Conservation (phyloP, 2,329 filamentous ascomycete species). For the Macrophomina tecta region DNA sequence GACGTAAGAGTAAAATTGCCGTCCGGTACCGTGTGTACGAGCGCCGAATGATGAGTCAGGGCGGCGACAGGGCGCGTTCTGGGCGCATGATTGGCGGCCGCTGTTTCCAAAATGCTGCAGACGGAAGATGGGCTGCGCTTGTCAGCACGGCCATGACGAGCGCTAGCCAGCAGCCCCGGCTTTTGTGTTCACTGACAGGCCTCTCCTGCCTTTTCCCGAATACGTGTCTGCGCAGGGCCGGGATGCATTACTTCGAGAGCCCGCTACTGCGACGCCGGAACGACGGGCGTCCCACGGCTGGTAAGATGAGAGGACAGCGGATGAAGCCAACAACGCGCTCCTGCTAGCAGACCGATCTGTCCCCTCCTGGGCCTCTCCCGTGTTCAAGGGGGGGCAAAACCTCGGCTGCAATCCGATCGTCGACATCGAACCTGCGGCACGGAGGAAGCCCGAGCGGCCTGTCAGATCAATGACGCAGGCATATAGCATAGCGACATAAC, state of each 20-base stretch:
- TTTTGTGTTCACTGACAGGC: not conserved
- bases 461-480: slow-evolving; percentile 21
- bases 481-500: slow-evolving; percentile 10
- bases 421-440: slow-evolving; percentile 15
- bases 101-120: slow-evolving; percentile 3
- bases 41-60: slow-evolving; percentile 15
- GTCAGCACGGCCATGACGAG: slow-evolving; percentile 13
- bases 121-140: slow-evolving; percentile 5
- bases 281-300: slow-evolving; percentile 7
- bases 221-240: not conserved
- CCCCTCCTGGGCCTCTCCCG: slow-evolving; percentile 1
- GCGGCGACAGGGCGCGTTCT: not conserved
- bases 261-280: slow-evolving; percentile 13
- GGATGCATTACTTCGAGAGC: not conserved
- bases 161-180: not conserved
- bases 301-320: slow-evolving; percentile 5
- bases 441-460: not conserved
- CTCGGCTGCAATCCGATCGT: slow-evolving; percentile 13
- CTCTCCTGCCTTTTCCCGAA: not conserved
- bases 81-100: slow-evolving; percentile 8
- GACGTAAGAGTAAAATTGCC: not conserved
- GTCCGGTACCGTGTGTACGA: not conserved
- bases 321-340: not conserved
- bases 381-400: slow-evolving; percentile 14
- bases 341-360: not conserved